Evolutionary conservation across 2,329 filamentous ascomycete species (phyloP).

Genomic region (Arthroderma sp.): DNA sequence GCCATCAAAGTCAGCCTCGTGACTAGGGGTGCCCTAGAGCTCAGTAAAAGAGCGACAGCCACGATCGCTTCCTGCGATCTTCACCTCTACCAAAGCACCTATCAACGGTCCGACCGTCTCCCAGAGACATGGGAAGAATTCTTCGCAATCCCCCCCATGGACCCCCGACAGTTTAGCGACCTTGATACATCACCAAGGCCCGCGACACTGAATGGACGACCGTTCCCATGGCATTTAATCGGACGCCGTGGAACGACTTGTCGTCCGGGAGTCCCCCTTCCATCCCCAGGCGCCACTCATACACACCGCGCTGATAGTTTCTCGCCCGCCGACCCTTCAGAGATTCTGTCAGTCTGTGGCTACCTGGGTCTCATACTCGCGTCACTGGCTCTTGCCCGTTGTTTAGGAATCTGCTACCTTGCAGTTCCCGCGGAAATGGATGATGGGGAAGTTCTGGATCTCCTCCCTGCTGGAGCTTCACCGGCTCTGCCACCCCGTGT

Average conservation of each 20-base stretch:
- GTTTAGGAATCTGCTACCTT: not conserved
- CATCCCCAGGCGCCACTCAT: not conserved
- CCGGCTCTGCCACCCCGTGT: conserved; percentile 1
- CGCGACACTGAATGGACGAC: not conserved
- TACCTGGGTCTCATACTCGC: conserved; percentile 1
- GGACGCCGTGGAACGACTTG: not conserved
- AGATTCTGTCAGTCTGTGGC: not conserved
- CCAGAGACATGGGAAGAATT: not conserved
- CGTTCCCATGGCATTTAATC: not conserved
- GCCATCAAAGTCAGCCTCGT: not conserved
- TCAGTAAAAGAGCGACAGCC: not conserved
- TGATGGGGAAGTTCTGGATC: not conserved
- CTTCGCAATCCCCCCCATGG: not conserved
- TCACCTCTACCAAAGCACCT: no score
- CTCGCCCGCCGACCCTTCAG: not conserved
- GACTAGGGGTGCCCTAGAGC: not conserved
- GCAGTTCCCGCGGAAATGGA: not conserved
- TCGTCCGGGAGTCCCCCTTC: not conserved
- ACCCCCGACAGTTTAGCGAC: not conserved
- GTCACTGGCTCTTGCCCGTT: not conserved
- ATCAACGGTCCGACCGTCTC: not conserved
- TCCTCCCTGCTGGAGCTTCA: not conserved
- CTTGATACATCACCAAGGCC: not conserved
- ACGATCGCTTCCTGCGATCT: no score
- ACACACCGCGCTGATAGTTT: not conserved